Evolutionary conservation across 352 stramenopile genomes (phyloP).

Genomic region (Aphanomyces euteiches): DNA sequence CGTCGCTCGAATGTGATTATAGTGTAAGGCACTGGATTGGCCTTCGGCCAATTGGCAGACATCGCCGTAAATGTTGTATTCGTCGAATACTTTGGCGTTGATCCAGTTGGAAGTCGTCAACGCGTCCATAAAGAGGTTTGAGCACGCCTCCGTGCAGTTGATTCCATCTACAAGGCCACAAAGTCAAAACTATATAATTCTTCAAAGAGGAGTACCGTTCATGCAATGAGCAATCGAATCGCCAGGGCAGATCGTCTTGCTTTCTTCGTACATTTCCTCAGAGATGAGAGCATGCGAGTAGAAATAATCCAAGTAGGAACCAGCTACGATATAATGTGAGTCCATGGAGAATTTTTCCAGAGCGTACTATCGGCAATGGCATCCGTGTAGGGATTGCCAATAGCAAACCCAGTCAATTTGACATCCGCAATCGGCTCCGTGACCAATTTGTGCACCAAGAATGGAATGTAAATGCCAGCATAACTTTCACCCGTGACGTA

Average conservation of each 20-base stretch:
- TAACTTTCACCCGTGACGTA: conserved; percentile 87
- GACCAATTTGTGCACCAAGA: conserved; percentile 63
- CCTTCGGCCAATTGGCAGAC: conserved; percentile 48
- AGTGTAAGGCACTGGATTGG: conserved; percentile 43
- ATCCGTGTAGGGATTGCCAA: conserved; percentile 66
- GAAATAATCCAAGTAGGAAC: conserved; percentile 38
- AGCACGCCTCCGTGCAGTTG: neutral
- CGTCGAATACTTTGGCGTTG: conserved; percentile 44
- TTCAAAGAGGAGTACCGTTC: neutral
- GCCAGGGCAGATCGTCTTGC: conserved; percentile 43
- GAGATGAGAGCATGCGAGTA: conserved; percentile 75
- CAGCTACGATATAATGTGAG: neutral
- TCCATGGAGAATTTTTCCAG: neutral
- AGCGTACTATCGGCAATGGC: conserved; percentile 51
- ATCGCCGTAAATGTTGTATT: conserved; percentile 64
- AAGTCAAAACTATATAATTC: neutral
- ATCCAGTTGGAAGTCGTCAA: neutral
- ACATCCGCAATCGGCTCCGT: conserved; percentile 45
- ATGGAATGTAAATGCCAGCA: conserved; percentile 83
- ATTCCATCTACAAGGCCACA: neutral
- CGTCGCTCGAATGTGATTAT: conserved; percentile 41
- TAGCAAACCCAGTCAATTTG: conserved; percentile 59
- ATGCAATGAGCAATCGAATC: neutral
- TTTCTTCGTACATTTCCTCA: conserved; percentile 50
- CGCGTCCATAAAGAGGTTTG: neutral